Evolutionary conservation across 2,329 filamentous ascomycete species (phyloP).

Genomic region (Botrytis aclada): DNA sequence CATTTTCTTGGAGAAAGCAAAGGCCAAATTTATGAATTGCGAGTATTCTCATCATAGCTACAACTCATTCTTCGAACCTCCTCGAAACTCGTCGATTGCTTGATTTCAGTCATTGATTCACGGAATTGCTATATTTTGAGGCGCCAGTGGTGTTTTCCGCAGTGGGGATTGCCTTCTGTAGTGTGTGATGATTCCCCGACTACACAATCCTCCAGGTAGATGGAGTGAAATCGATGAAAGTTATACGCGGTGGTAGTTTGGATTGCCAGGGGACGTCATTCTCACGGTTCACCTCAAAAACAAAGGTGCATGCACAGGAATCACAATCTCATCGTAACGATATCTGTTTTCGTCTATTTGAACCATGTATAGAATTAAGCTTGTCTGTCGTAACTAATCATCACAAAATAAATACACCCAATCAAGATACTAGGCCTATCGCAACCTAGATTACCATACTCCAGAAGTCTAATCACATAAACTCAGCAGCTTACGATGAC

Average conservation of each 20-base stretch:
- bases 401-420: background rate
- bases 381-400: background rate
- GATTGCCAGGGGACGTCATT: background rate
- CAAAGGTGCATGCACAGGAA: fast-evolving
- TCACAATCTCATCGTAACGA: background rate
- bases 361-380: background rate
- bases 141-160: too few relatives aligned
- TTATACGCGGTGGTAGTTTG: too few relatives aligned
- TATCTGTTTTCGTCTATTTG: background rate
- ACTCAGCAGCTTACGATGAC: background rate
- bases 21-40: background rate
- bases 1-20: background rate
- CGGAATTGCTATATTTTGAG: background rate
- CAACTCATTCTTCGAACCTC: too few relatives aligned
- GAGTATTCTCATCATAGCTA: background rate
- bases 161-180: background rate
- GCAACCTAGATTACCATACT: too few relatives aligned
- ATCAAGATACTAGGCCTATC: background rate
- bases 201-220: background rate
- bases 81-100: background rate
- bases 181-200: background rate
- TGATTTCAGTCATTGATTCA: too few relatives aligned
- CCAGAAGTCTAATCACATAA: background rate
- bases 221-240: background rate
- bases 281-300: background rate